phyloP scores from a whole-genome alignment of 768 basidiomycete genomes.

The Wakefieldia striispora region DNA sequence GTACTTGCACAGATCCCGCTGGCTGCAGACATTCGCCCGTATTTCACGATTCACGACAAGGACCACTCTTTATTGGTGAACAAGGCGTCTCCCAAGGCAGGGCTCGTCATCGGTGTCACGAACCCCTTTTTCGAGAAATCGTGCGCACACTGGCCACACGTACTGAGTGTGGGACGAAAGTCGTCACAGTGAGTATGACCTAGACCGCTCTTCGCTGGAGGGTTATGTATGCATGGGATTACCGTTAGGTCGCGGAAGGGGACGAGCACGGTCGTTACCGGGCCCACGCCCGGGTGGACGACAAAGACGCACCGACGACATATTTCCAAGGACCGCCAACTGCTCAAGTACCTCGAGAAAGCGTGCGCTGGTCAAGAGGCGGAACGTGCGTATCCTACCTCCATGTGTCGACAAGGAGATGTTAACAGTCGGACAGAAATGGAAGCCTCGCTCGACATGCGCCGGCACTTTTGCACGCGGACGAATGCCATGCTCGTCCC shows the following conservation, averaged over 20 bases:
- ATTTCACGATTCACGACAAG: conserved; percentile 95
- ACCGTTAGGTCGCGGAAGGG: conserved; percentile 5
- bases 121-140: conserved; percentile 83
- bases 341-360: conserved; percentile 72
- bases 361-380: conserved; percentile 49
- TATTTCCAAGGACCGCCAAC: conserved; percentile 75
- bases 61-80: conserved; percentile 77
- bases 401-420: background rate
- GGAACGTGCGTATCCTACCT: conserved; percentile 44
- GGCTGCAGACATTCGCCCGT: conserved; percentile 84
- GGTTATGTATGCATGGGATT: background rate
- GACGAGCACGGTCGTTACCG: conserved; percentile 26
- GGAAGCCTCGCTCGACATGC: conserved; percentile 61
- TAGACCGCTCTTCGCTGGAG: background rate
- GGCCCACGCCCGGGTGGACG: conserved; percentile 72
- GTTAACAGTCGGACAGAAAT: conserved; percentile 42
- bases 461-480: conserved; percentile 80
- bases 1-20: conserved; percentile 62
- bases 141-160: conserved; percentile 84
- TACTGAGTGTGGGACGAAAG: conserved; percentile 63
- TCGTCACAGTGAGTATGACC: conserved; percentile 37
- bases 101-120: conserved; percentile 79
- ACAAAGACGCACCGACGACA: conserved; percentile 78
- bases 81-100: conserved; percentile 74
- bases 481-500: conserved; percentile 87